phyloP scores from a whole-genome alignment of 768 basidiomycete genomes.

The Amanita rubescens region DNA sequence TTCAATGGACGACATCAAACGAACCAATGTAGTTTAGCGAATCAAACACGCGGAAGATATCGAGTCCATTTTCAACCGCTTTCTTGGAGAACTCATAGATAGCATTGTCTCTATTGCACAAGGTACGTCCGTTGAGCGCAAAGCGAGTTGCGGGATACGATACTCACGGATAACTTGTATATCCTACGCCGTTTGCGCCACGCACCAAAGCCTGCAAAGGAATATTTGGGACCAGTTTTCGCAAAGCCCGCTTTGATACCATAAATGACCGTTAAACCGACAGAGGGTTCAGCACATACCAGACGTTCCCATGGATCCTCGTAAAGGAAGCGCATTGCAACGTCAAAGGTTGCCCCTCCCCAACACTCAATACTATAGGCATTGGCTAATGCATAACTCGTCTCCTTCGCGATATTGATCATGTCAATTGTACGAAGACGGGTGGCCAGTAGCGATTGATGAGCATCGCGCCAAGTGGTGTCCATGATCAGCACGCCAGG shows the following conservation, averaged over 20 bases:
- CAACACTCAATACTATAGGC: conserved; percentile 98
- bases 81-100: conserved; percentile 99
- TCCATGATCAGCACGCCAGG: conserved; percentile 96
- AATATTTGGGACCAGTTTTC: conserved; percentile 96
- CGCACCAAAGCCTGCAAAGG: conserved; percentile 97
- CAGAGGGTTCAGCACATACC: no score
- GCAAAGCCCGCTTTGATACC: conserved; percentile 65
- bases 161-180: conserved; percentile 93
- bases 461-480: conserved; percentile 99
- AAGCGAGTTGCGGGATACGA: background rate
- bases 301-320: conserved; percentile 99
- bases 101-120: conserved; percentile 71
- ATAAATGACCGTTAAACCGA: no score
- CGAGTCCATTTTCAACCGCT: conserved; percentile 98
- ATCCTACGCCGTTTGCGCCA: conserved; percentile 98
- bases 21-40: conserved; percentile 96
- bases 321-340: conserved; percentile 98
- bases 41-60: conserved; percentile 99
- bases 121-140: conserved; percentile 8
- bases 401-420: conserved; percentile 98
- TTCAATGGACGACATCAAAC: conserved; percentile 17
- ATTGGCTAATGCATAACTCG: conserved; percentile 89
- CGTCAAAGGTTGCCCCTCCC: conserved; percentile 99
- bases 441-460: conserved; percentile 95
- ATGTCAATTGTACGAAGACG: conserved; percentile 94